A percentile compares a stretch with the other conserved stretches of the same genome.
Evolutionary conservation across 768 basidiomycete species (phyloP).

Genomic region (Asterophora parasitica): DNA sequence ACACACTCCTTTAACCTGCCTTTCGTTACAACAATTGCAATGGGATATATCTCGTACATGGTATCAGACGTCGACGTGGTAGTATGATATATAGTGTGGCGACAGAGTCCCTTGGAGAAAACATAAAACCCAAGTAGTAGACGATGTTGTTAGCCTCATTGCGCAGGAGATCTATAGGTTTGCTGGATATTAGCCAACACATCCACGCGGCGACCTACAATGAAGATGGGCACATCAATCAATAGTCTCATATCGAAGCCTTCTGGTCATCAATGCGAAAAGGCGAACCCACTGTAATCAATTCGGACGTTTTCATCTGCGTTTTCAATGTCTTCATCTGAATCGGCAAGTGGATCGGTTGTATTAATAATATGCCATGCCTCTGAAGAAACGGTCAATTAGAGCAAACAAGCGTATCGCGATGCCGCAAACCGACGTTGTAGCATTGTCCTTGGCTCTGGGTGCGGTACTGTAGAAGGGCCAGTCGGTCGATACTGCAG

Average conservation of each 20-base stretch:
- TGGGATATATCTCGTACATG: slow-evolving; percentile 11
- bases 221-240: slow-evolving; percentile 3
- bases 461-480: slow-evolving; percentile 7
- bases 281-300: slow-evolving; percentile 55
- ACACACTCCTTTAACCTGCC: slow-evolving; percentile 5
- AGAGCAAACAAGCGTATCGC: slow-evolving; percentile 10
- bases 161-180: slow-evolving; percentile 3
- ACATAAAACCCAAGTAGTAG: background rate
- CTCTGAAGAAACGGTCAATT: slow-evolving; percentile 37
- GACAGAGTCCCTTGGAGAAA: background rate
- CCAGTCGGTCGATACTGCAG: slow-evolving; percentile 9
- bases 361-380: slow-evolving; percentile 66
- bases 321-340: slow-evolving; percentile 57
- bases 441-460: slow-evolving; percentile 38
- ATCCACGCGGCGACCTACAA: slow-evolving; percentile 42
- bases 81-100: background rate
- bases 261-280: background rate
- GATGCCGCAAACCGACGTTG: slow-evolving; percentile 30
- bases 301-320: slow-evolving; percentile 55
- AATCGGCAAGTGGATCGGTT: slow-evolving; percentile 64
- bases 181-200: slow-evolving; percentile 10
- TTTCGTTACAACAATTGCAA: slow-evolving; percentile 1
- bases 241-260: background rate
- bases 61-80: background rate
- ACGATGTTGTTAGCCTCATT: background rate